Evolutionary conservation across 1,139 yeast species (phyloP).

Genomic region (Candida sp.): DNA sequence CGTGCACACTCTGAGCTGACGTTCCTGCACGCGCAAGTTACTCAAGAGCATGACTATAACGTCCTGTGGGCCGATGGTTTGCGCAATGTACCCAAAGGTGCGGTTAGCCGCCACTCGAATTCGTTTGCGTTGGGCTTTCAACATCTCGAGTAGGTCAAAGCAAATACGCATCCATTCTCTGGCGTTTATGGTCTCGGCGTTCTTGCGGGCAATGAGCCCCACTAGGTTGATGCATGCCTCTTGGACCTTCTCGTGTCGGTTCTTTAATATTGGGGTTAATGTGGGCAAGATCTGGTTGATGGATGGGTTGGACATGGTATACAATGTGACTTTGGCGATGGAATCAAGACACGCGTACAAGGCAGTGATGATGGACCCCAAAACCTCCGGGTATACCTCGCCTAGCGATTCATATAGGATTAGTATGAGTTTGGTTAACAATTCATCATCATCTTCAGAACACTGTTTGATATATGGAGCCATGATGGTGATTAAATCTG

Average conservation of each 20-base stretch:
- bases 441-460: slow-evolving; percentile 49
- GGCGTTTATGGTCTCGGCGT: slow-evolving; percentile 88
- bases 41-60: slow-evolving; percentile 84
- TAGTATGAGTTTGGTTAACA: slow-evolving; percentile 70
- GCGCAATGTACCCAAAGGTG: slow-evolving; percentile 91
- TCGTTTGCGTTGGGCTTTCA: slow-evolving; percentile 81
- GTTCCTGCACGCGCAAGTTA: slow-evolving; percentile 90
- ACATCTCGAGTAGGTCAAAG: slow-evolving; percentile 87
- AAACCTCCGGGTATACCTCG: slow-evolving; percentile 93
- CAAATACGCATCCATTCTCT: slow-evolving; percentile 99
- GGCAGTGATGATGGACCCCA: slow-evolving; percentile 85
- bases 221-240: slow-evolving; percentile 81
- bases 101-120: slow-evolving; percentile 87
- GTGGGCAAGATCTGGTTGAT: slow-evolving; percentile 85
- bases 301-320: slow-evolving; percentile 75
- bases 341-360: slow-evolving; percentile 50
- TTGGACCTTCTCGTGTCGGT: slow-evolving; percentile 92
- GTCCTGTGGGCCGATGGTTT: slow-evolving; percentile 96
- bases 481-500: slow-evolving; percentile 71
- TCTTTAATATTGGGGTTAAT: slow-evolving; percentile 88
- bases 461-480: slow-evolving; percentile 74
- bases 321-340: slow-evolving; percentile 50
- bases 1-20: slow-evolving; percentile 95
- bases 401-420: slow-evolving; percentile 92
- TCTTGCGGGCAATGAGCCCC: slow-evolving; percentile 82